Percentiles rank a stretch among this genome's conserved stretches.
Conservation (phyloP, 2,329 filamentous ascomycete genomes). For the Fusarium ramigenum region DNA sequence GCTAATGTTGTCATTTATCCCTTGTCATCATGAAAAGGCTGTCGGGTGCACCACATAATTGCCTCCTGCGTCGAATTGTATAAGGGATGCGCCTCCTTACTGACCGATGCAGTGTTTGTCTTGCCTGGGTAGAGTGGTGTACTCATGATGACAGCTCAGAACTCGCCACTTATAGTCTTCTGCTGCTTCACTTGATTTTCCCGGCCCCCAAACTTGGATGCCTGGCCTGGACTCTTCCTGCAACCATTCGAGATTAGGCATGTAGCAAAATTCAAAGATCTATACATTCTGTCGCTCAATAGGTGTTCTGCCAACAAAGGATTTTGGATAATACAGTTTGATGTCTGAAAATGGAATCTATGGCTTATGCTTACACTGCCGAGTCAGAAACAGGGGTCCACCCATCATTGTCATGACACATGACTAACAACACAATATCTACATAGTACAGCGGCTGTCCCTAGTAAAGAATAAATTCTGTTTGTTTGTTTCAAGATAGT, state of each 20-base stretch:
- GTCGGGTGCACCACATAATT: too few relatives aligned
- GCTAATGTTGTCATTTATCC: too few relatives aligned
- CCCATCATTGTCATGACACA: background rate
- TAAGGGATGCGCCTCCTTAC: rapidly evolving
- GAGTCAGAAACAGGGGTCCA: background rate
- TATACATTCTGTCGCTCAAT: rapidly evolving
- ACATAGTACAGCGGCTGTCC: too few relatives aligned
- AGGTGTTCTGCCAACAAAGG: rapidly evolving
- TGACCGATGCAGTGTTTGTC: background rate
- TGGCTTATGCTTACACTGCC: background rate
- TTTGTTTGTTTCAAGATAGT: background rate
- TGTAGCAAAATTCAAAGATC: background rate
- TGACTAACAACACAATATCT: too few relatives aligned
- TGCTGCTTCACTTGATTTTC: background rate
- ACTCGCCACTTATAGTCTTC: background rate
- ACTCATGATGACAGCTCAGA: background rate
- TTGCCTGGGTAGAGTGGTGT: background rate
- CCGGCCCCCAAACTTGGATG: background rate
- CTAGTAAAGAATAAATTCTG: background rate
- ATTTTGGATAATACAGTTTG: background rate
- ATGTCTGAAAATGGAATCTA: rapidly evolving
- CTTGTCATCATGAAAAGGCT: background rate
- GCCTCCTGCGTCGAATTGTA: too few relatives aligned
- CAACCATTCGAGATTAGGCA: background rate
- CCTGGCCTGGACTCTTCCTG: background rate